Percentiles rank a stretch among this genome's conserved stretches.
Conservation (phyloP, 2,329 filamentous ascomycete species). For the Nigrospora sphaerica region DNA sequence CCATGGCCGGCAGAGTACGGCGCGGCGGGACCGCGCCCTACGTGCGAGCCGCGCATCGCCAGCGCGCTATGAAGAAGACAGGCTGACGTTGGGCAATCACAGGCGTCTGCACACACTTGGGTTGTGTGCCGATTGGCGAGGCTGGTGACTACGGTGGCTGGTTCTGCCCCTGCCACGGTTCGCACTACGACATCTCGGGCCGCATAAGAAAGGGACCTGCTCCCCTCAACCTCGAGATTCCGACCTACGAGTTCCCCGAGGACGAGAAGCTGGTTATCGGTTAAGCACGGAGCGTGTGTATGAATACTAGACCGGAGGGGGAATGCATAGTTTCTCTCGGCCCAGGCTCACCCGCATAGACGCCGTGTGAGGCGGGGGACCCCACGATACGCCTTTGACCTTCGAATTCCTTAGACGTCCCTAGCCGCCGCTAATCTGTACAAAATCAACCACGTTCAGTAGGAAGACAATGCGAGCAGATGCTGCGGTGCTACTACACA, state of each 20-base stretch:
- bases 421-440: slow-evolving; percentile 21
- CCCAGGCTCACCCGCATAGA: slow-evolving; percentile 14
- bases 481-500: too few species aligned
- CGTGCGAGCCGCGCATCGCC: too few species aligned
- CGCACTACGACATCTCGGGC: slow-evolving; percentile 99
- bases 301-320: slow-evolving; percentile 19
- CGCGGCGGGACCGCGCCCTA: too few species aligned
- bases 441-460: slow-evolving; percentile 21
- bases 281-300: slow-evolving; percentile 46
- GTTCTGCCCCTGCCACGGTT: slow-evolving; percentile 99
- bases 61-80: too few species aligned
- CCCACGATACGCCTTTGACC: background rate
- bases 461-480: slow-evolving; percentile 3
- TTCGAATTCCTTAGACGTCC: slow-evolving; percentile 18
- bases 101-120: slow-evolving; percentile 98
- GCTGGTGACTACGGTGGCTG: slow-evolving; percentile 96
- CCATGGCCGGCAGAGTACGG: too few species aligned
- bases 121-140: slow-evolving; percentile 98
- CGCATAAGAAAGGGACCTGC: slow-evolving; percentile 96
- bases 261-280: slow-evolving; percentile 87
- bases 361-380: slow-evolving; percentile 13
- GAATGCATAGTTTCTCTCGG: background rate
- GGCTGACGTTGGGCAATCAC: slow-evolving; percentile 1
- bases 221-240: slow-evolving; percentile 95
- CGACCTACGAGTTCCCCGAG: slow-evolving; percentile 85